Conservation (phyloP, 495 filamentous ascomycete genomes). For the Neurospora tetraspora region DNA sequence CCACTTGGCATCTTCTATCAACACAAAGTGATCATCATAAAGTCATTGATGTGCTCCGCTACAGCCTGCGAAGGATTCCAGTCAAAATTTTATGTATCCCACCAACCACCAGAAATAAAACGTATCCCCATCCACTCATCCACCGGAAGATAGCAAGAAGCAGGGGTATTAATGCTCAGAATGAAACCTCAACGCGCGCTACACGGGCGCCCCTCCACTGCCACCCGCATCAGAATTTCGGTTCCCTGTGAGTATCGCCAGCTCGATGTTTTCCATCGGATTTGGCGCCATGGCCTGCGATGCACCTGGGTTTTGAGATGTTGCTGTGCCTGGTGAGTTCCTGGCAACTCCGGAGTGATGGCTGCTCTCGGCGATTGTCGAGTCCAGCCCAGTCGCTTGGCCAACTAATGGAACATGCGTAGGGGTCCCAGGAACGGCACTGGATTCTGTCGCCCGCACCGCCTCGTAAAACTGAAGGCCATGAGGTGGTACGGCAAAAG, state of each 20-base stretch:
- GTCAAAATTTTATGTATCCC: neutral
- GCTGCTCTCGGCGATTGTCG: neutral
- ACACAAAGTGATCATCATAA: neutral
- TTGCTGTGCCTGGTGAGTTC: neutral
- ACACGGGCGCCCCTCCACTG: neutral
- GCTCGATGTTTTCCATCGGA: neutral
- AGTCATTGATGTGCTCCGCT: neutral
- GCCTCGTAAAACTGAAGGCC: neutral
- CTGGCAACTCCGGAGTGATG: neutral
- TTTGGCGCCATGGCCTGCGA: neutral
- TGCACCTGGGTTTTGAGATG: neutral
- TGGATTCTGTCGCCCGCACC: neutral
- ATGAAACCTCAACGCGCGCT: neutral
- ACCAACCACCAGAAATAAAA: neutral
- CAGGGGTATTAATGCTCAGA: neutral
- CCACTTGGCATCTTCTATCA: neutral
- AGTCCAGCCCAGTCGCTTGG: neutral
- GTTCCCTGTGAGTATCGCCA: neutral
- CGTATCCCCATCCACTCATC: neutral
- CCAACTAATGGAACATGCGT: neutral
- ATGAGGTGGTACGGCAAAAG: constrained; percentile 1
- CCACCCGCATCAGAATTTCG: neutral
- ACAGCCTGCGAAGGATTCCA: neutral
- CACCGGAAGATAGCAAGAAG: neutral
- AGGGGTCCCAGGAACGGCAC: neutral